These are phyloP conservation scores for Cercophora scortea DNA, from an alignment of 495 filamentous ascomycete species.

Conservation along the genomic window DNA sequence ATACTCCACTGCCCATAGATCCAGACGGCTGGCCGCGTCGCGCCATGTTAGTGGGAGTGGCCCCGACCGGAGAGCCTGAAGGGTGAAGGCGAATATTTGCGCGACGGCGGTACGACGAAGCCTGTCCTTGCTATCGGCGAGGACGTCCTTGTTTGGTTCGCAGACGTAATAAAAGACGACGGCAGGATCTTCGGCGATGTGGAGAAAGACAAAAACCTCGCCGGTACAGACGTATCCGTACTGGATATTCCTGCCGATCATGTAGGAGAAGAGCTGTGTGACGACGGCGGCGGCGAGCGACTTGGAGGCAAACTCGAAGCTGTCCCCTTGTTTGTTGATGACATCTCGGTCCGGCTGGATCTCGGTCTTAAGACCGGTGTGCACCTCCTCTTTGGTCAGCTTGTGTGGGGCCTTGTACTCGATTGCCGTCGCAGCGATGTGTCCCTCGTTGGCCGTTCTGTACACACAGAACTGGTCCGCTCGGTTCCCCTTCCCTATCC, in stretches of 20 bases:
- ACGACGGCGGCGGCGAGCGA: constrained; percentile 29
- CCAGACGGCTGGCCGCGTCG: too few relatives aligned
- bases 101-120: constrained; percentile 37
- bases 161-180: constrained; percentile 31
- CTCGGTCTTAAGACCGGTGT: too few relatives aligned
- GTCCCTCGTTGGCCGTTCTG: constrained; percentile 5
- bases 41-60: too few relatives aligned
- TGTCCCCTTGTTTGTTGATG: too few relatives aligned
- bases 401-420: too few relatives aligned
- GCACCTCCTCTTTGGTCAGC: too few relatives aligned
- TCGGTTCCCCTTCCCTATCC: constrained; percentile 16
- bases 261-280: constrained; percentile 42
- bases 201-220: constrained; percentile 40
- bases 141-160: constrained; percentile 33
- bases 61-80: too few relatives aligned
- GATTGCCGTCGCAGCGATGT: too few relatives aligned
- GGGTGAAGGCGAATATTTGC: constrained; percentile 6
- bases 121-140: constrained; percentile 19
- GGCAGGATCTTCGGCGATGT: constrained; percentile 33
- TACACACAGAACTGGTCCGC: constrained; percentile 41
- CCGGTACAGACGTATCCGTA: constrained; percentile 41
- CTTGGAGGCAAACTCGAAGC: constrained; percentile 16
- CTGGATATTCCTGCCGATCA: constrained; percentile 33
- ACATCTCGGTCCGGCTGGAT: too few relatives aligned
- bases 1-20: too few relatives aligned